Conservation (phyloP, 2,329 filamentous ascomycete genomes). For the Podosphaera xanthii region DNA sequence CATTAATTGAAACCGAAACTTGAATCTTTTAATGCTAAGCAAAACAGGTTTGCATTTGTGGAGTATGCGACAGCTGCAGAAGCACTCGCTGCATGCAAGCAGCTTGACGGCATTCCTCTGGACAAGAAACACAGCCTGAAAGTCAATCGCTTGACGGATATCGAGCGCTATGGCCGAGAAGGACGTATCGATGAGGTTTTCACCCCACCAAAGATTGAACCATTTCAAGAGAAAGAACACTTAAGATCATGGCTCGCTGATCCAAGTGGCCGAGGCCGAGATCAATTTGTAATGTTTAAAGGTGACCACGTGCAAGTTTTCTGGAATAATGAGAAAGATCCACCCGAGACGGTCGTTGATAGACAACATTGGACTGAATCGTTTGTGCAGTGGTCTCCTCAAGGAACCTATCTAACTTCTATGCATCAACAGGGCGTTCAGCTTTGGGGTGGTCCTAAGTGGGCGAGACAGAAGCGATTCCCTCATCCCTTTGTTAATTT, state of each 20-base stretch:
- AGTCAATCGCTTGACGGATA: constrained; percentile 96
- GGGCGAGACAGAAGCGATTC: constrained; percentile 80
- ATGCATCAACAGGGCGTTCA: constrained; percentile 93
- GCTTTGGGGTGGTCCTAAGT: constrained; percentile 80
- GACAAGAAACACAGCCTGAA: constrained; percentile 92
- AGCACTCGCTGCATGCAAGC: constrained; percentile 70
- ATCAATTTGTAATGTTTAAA: constrained; percentile 89
- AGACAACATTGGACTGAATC: constrained; percentile 93
- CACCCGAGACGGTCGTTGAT: constrained; percentile 72
- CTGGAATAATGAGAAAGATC: constrained; percentile 95
- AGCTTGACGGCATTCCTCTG: constrained; percentile 65
- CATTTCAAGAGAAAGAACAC: constrained; percentile 83
- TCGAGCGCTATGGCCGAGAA: constrained; percentile 87
- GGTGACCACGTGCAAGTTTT: constrained; percentile 82
- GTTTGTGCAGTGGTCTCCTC: constrained; percentile 93
- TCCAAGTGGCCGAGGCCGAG: constrained; percentile 52
- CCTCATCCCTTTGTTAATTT: constrained; percentile 90
- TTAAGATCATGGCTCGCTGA: constrained; percentile 84
- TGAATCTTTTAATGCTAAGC: constrained; percentile 5
- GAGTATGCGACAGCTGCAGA: constrained; percentile 84
- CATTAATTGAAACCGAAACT: constrained; percentile 6
- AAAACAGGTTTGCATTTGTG: constrained; percentile 71
- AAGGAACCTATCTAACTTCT: constrained; percentile 81
- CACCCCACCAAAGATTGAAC: constrained; percentile 54
- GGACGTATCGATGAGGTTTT: constrained; percentile 87